Base-by-base conservation (phyloP, 805 yeast species). In the Suhomyces canberraensis region DNA sequence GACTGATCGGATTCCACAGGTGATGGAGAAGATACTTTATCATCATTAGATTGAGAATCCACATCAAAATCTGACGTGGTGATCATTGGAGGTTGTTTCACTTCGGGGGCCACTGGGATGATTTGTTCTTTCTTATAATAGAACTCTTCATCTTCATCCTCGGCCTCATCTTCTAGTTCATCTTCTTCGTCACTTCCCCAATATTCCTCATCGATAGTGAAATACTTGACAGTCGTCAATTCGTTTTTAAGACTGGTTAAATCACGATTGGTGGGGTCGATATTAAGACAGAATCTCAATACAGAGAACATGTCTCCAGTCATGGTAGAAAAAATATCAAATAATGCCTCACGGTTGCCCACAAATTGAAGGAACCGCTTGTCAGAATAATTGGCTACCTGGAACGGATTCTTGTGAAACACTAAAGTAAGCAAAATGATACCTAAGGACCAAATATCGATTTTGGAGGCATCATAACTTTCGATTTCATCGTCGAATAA, bases 371-470 rank as follows among this genome's bases (percentile, higher is more conserved):
- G 64, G 58, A 89, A 90, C 34, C 90, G 66, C 53, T 84, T 85
- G 62, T 89, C 97, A 11, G 81, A 70, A 51, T 81, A 79, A 48
- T 81, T 78, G 4, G 96, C 96, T 11, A 81, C 81, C 46, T 76
- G 78, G 60, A 89, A 89, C 2, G 96, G 96, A 56, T 84, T 84
- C 52, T 87, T 82, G 35, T 84, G 93, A 65, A 89, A 89, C n/a
- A 89, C 84, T 37, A 85, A 71, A 48, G 91, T 89, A 51, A 89
- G 65, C 40, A 89, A 68, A 30, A 88, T 85, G 40, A 89, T 79
- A 19, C 96, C 97, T 41, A 85, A 63, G 0, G 96, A 81, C 97
- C 97, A 89, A 33, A 89, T 69, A 61, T 89, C 96, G 34, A 84
- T 82, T 58, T 84, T 82, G 15, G 81, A 78, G 7, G 95, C 87